Conservation (phyloP, 768 basidiomycete species). For the Paxillus rubicundulus region DNA sequence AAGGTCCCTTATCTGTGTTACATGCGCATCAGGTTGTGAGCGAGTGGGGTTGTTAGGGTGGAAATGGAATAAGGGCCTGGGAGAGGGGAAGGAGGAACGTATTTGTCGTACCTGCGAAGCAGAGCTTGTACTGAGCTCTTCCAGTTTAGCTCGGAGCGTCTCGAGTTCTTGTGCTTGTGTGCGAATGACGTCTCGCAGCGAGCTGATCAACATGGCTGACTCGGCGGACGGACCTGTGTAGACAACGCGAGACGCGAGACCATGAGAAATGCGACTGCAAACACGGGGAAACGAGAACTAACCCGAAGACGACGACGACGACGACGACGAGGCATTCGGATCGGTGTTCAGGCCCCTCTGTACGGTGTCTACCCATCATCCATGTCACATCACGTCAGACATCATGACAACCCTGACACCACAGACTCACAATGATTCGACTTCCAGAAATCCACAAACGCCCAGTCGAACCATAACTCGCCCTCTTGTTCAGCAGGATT, state of each 20-base stretch:
- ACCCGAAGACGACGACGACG: constrained; percentile 52
- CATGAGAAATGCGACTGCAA: not conserved
- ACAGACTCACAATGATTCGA: constrained; percentile 83
- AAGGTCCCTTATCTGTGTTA: constrained; percentile 42
- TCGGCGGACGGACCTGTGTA: constrained; percentile 65
- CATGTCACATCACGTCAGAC: not conserved
- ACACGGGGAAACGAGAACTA: constrained; percentile 10
- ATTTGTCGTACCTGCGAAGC: constrained; percentile 37
- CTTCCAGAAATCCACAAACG: constrained; percentile 98
- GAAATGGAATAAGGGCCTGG: not conserved
- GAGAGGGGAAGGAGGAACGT: not conserved
- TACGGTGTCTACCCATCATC: constrained; percentile 55
- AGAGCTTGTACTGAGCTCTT: constrained; percentile 35
- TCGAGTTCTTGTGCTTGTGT: constrained; percentile 83
- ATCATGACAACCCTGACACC: not conserved
- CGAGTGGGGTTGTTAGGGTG: not conserved
- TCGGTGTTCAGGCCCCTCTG: constrained; percentile 71
- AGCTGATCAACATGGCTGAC: constrained; percentile 75
- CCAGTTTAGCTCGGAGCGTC: constrained; percentile 57
- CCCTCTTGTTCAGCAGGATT: constrained; percentile 53
- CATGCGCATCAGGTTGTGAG: not conserved
- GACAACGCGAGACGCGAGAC: not conserved
- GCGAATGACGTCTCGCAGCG: constrained; percentile 79
- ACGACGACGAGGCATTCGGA: constrained; percentile 60
- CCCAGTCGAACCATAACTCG: constrained; percentile 98